Evolutionary conservation across 1,139 yeast species (phyloP).

Genomic region (Magnusiomyces clavatus): DNA sequence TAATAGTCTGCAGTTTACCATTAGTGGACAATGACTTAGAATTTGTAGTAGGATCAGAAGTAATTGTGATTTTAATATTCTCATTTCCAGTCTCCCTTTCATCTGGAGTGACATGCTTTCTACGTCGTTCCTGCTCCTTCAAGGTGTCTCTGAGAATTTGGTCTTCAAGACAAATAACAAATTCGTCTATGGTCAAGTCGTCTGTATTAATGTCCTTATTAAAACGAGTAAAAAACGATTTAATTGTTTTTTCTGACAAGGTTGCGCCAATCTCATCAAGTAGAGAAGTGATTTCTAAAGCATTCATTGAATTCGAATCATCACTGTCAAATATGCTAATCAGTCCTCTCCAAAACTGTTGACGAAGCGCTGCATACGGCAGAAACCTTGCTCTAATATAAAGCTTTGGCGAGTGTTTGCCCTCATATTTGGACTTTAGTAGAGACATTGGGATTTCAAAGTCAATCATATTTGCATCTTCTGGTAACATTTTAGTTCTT

Average conservation of each 20-base stretch:
- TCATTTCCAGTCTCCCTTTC: too few species aligned
- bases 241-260: conserved; percentile 42
- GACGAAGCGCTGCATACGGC: conserved; percentile 57
- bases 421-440: conserved; percentile 28
- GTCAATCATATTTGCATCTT: conserved; percentile 15
- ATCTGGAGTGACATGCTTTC: conserved; percentile 7
- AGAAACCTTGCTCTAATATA: conserved; percentile 58
- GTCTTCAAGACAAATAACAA: conserved; percentile 47
- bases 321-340: conserved; percentile 47
- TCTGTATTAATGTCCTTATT: conserved; percentile 46
- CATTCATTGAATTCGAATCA: conserved; percentile 41
- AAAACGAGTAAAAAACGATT: conserved; percentile 38
- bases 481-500: too few species aligned
- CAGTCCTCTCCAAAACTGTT: conserved; percentile 62
- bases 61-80: too few species aligned
- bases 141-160: conserved; percentile 27
- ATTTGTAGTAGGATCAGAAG: too few species aligned
- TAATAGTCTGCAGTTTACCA: too few species aligned
- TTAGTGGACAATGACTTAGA: too few species aligned
- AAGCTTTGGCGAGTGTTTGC: conserved; percentile 45
- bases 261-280: conserved; percentile 58
- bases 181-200: conserved; percentile 47
- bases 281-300: conserved; percentile 49
- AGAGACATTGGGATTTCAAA: conserved; percentile 35
- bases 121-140: neutral